These are phyloP conservation scores for Clonostachys rhizophaga DNA, from an alignment of 2,329 filamentous ascomycete species.

Conservation along the genomic window DNA sequence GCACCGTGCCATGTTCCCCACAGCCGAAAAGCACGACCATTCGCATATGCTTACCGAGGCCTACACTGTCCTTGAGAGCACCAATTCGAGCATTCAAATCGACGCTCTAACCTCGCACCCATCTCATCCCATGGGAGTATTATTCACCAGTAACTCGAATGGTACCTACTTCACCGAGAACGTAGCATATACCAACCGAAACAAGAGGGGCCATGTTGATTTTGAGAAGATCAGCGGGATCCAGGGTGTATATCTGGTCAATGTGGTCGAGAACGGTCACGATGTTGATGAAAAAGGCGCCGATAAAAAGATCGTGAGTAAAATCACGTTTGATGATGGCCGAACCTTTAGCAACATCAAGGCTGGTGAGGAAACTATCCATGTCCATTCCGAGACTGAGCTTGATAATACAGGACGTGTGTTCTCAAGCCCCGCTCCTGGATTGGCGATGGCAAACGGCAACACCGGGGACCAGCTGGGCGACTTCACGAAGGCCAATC, in stretches of 20 bases:
- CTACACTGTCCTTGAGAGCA: slow-evolving; percentile 93
- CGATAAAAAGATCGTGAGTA: slow-evolving; percentile 67
- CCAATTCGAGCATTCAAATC: slow-evolving; percentile 95
- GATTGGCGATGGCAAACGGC: slow-evolving; percentile 88
- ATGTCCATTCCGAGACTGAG: slow-evolving; percentile 90
- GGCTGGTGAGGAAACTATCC: slow-evolving; percentile 64
- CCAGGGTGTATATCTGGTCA: slow-evolving; percentile 88
- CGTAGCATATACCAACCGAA: slow-evolving; percentile 87
- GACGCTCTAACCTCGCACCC: slow-evolving; percentile 74
- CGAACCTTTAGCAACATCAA: slow-evolving; percentile 75
- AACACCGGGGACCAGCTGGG: slow-evolving; percentile 77
- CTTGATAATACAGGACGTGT: slow-evolving; percentile 77
- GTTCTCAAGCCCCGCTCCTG: slow-evolving; percentile 90
- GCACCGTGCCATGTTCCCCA: slow-evolving; percentile 88
- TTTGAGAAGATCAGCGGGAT: slow-evolving; percentile 93
- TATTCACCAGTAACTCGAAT: slow-evolving; percentile 96
- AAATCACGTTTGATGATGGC: slow-evolving; percentile 95
- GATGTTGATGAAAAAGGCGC: slow-evolving; percentile 56
- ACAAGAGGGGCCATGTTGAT: slow-evolving; percentile 71
- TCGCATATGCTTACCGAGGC: slow-evolving; percentile 66
- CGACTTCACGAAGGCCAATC: slow-evolving; percentile 66
- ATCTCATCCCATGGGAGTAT: slow-evolving; percentile 71
- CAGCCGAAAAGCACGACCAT: slow-evolving; percentile 71
- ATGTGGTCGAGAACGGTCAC: slow-evolving; percentile 81
- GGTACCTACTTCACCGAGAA: slow-evolving; percentile 95